Percentiles rank a stretch among this genome's conserved stretches.
These are phyloP conservation scores for Kwoniella newhampshirensis DNA, from an alignment of 768 basidiomycete species.

Conservation along the genomic window DNA sequence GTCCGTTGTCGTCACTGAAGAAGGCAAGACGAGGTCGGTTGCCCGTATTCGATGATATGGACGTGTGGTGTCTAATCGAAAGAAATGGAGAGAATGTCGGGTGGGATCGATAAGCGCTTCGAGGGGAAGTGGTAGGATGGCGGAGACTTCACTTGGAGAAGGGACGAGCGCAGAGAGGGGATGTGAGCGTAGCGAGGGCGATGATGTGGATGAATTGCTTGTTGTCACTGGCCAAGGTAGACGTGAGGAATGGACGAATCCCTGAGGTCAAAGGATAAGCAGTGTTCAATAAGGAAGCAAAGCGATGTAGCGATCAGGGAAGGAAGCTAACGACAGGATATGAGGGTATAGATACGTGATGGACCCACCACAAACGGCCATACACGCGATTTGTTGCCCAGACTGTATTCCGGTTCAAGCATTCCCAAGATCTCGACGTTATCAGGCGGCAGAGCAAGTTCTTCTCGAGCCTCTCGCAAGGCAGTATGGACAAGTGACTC, in stretches of 20 bases:
- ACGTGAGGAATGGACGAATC: constrained; percentile 24
- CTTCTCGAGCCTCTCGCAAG: constrained; percentile 40
- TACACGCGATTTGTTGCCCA: constrained; percentile 45
- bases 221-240: constrained; percentile 11
- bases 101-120: constrained; percentile 12
- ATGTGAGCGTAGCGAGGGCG: constrained; percentile 26
- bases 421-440: constrained; percentile 40
- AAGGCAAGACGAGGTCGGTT: constrained; percentile 27
- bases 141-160: constrained; percentile 41
- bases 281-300: not conserved
- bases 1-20: not conserved
- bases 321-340: not conserved
- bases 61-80: constrained; percentile 25
- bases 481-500: constrained; percentile 28
- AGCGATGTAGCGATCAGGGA: not conserved
- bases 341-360: not conserved
- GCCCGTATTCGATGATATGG: constrained; percentile 36
- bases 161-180: constrained; percentile 25
- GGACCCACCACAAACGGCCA: constrained; percentile 48
- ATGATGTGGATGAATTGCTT: not conserved
- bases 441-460: constrained; percentile 29
- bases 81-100: constrained; percentile 31
- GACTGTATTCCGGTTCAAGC: constrained; percentile 41
- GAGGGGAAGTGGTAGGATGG: constrained; percentile 41
- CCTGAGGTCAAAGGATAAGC: constrained; percentile 21